Percentiles rank a stretch among this genome's conserved stretches.
These are phyloP conservation scores for Penicillium longicatenatum DNA, from an alignment of 495 filamentous ascomycete genomes.

Conservation along the genomic window DNA sequence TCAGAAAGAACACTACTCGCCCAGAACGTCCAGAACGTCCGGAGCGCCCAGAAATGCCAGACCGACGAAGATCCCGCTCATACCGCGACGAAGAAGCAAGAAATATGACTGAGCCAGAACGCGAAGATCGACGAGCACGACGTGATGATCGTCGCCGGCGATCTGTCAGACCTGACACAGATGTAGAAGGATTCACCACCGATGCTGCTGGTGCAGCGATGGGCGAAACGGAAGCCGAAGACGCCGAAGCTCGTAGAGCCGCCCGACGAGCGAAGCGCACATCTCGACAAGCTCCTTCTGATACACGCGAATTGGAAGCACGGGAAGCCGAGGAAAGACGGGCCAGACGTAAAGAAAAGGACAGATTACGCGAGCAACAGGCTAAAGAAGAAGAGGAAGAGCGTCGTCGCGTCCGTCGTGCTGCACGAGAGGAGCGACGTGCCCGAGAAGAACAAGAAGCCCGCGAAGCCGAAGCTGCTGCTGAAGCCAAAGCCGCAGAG, in stretches of 20 bases:
- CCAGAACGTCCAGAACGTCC: constrained; percentile 11
- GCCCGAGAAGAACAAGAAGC: constrained; percentile 51
- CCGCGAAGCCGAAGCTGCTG: constrained; percentile 41
- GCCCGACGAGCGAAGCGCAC: constrained; percentile 44
- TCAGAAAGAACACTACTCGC: constrained; percentile 35
- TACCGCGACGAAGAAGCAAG: constrained; percentile 40
- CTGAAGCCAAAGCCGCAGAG: constrained; percentile 43
- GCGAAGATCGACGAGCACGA: constrained; percentile 46
- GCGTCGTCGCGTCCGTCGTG: constrained; percentile 42
- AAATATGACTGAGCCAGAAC: constrained; percentile 41
- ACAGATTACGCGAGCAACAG: constrained; percentile 40
- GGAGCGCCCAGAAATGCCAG: constrained; percentile 35
- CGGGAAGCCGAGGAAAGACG: constrained; percentile 51
- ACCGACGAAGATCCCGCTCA: constrained; percentile 44
- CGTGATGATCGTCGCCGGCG: constrained; percentile 47
- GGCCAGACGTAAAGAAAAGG: constrained; percentile 42
- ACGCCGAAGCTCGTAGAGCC: constrained; percentile 54
- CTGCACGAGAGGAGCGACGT: constrained; percentile 51
- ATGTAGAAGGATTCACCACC: constrained; percentile 47
- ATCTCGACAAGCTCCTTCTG: constrained; percentile 38
- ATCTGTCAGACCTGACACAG: constrained; percentile 42
- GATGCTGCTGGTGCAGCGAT: constrained; percentile 36
- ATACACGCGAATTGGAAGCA: constrained; percentile 37
- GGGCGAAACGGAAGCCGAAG: constrained; percentile 51
- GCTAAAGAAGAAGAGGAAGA: constrained; percentile 53